Conservation (phyloP, 306 rosid genomes). For the Medicago lupulina region DNA sequence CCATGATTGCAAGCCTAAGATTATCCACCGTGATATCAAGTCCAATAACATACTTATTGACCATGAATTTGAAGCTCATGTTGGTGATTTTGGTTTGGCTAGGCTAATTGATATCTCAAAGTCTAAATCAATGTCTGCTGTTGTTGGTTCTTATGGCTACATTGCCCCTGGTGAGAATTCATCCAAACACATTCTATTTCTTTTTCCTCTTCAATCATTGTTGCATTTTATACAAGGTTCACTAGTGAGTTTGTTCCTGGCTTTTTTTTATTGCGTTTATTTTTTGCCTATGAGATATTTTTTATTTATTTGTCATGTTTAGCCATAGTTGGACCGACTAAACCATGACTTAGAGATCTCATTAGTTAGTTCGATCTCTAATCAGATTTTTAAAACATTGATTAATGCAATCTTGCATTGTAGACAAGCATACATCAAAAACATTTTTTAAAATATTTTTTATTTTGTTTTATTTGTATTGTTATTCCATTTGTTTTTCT, state of each 20-base stretch:
- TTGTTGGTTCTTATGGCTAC: conserved; percentile 85
- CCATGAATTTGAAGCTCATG: conserved; percentile 72
- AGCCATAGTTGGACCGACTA: no score
- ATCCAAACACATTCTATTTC: not conserved
- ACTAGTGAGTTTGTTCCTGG: no score
- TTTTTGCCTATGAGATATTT: no score
- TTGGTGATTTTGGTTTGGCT: conserved; percentile 88
- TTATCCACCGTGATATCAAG: conserved; percentile 81
- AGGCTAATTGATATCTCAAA: conserved; percentile 70
- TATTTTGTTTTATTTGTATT: no score
- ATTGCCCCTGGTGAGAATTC: conserved; percentile 77
- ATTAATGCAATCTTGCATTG: not conserved
- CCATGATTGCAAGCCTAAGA: conserved; percentile 80
- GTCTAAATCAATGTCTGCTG: conserved; percentile 81
- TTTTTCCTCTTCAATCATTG: conserved; percentile 2
- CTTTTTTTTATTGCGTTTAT: no score
- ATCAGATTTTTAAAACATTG: not conserved
- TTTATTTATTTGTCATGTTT: no score
- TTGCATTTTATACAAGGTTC: not conserved
- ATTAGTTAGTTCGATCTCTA: not conserved
- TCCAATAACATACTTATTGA: conserved; percentile 73
- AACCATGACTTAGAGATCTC: not conserved
- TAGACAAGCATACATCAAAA: no score
- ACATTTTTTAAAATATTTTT: no score
- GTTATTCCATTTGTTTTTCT: no score